Base-by-base conservation (phyloP, 2,329 filamentous ascomycete genomes). In the Penicillium sp. region DNA sequence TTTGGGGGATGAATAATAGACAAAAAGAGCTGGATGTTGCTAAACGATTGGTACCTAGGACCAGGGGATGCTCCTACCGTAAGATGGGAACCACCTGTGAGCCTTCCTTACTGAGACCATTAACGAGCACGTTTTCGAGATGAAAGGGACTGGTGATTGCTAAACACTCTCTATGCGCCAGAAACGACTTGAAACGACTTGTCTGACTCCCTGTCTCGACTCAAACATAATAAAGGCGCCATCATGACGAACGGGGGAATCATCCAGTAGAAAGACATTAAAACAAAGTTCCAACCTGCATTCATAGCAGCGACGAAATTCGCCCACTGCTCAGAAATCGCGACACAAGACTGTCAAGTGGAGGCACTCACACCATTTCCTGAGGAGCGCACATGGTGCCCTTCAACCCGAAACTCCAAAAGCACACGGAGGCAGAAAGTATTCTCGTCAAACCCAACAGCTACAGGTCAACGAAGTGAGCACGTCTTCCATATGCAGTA, bases 241-340 rank as follows among this genome's bases (percentile, higher is more conserved):
- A 60, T 62, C 58, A 54, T 60, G 65, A 61, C 65, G 65, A 69
- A 58, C 56, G 31, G 71, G 71, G 72, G 70, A 74, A 74, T 73
- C 72, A 73, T 72, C 69, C 66, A 63, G 61, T 58, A 67, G 48
- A 64, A 54, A 64, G 59, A 63, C 38, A 65, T 48, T 58, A 61
- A 62, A 45, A 63, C 38, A 56, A 65, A 56, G 53, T 44, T 47
- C 46, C 57, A 46, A 62, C 58, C 23, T 19, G 48, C 17, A 45
- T 64, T 41, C 52, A 31, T 45, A 62, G 51, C 50, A 60, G 58
- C 13, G 46, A 21, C 23, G 52, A 56, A 48, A 53, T 68, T 44
- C 51, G 29, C 58, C 47, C 60, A 65, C 57, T 63, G 41, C 26
- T 47, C 53, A 64, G 59, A 26, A 56, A 55, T 31, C 38, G 51